Conservation (phyloP, 176 grass and related monocot genomes). For the Eleusine coracana region DNA sequence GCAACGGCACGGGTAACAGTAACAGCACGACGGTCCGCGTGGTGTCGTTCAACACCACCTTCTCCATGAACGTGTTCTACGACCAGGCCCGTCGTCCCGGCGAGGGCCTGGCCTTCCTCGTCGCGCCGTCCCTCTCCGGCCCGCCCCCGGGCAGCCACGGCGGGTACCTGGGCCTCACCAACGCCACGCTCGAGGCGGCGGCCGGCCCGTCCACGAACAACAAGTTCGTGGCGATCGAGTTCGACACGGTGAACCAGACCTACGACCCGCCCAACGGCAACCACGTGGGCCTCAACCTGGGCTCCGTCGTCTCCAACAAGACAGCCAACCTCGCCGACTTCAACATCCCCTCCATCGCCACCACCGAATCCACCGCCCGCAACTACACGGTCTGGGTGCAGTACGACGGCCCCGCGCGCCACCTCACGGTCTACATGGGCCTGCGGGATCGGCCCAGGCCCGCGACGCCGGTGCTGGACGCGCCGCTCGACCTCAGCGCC, state of each 20-base stretch:
- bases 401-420: constrained; percentile 47
- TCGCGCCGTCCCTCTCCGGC: constrained; percentile 19
- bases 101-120: constrained; percentile 28
- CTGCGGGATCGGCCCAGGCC: background rate
- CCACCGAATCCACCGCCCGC: background rate
- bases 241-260: constrained; percentile 60
- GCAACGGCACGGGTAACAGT: background rate
- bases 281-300: constrained; percentile 74
- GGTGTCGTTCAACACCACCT: constrained; percentile 61
- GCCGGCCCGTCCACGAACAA: background rate
- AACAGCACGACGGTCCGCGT: background rate
- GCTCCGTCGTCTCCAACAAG: constrained; percentile 45
- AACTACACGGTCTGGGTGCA: constrained; percentile 69
- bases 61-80: constrained; percentile 59
- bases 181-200: constrained; percentile 17
- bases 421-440: constrained; percentile 46
- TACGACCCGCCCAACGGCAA: constrained; percentile 48
- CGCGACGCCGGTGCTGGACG: background rate
- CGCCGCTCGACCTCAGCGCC: constrained; percentile 54
- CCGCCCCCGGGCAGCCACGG: constrained; percentile 46
- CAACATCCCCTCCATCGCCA: constrained; percentile 47
- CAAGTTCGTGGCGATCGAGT: constrained; percentile 59
- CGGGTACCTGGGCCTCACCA: constrained; percentile 66
- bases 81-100: background rate
- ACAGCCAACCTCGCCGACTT: constrained; percentile 37